Evolutionary conservation across 345 rosid species (phyloP).

Genomic region (Pistacia atlantica): DNA sequence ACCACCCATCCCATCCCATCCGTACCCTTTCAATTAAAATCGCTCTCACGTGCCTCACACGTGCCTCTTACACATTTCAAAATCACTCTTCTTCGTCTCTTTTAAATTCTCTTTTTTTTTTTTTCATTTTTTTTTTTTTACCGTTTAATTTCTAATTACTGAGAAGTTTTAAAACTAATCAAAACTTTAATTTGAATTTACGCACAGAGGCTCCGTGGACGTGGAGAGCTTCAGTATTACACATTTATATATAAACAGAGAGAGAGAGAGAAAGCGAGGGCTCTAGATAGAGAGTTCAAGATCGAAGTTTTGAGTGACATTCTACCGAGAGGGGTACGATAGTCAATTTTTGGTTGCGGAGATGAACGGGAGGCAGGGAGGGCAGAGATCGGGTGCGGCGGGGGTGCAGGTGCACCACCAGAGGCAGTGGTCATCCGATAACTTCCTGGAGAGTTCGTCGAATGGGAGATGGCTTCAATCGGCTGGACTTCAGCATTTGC

Average conservation of each 20-base stretch:
- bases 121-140: neutral
- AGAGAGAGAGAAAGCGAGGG: conserved; percentile 9
- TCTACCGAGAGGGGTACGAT: conserved; percentile 3
- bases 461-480: conserved; percentile 96
- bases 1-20: neutral
- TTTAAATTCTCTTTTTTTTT: too few relatives aligned
- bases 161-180: too few relatives aligned
- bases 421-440: conserved; percentile 83
- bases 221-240: conserved; percentile 6
- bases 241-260: too few relatives aligned
- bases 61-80: neutral
- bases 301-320: conserved; percentile 1
- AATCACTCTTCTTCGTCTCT: neutral
- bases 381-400: conserved; percentile 82
- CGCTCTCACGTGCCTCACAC: neutral
- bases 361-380: conserved; percentile 67
- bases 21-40: neutral
- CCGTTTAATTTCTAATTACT: neutral
- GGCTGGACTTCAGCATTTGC: conserved; percentile 85
- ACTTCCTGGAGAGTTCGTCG: conserved; percentile 68
- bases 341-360: neutral
- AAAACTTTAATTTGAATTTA: conserved; percentile 14
- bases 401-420: conserved; percentile 84
- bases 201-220: conserved; percentile 16
- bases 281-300: conserved; percentile 9